Base-by-base conservation (phyloP, 345 rosid genomes). In the Gossypium raimondii region DNA sequence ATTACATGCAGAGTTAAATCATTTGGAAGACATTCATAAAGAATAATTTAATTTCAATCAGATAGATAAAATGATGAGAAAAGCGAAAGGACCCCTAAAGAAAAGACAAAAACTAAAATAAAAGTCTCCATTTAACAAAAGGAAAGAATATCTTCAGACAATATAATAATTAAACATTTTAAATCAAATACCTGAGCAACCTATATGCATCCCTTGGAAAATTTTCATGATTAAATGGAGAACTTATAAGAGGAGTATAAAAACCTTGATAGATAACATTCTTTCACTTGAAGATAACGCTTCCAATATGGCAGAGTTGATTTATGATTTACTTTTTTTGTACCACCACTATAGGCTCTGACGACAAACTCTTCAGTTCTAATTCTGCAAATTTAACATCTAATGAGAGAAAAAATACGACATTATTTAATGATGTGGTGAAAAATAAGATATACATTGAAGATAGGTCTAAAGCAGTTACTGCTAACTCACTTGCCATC, bases 321-420 rank as follows among this genome's bases (percentile, higher is more conserved):
- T 83, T 95, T 95, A 75, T 88, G 92, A 64, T 86, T 89, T 65
- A 93, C 94, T 76, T 91, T 93, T 76, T 88, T 90, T 9, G 92
- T 84, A 53, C 98, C 97, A 57, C 97, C 96, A 47, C 72, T 84
- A 70, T 91, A 90, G 47, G 99, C 93, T 79, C 99, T 85, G 60
- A 95, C 92, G 29, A 93, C 77, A 84, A 86, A 95, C 86, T 95
- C 99, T 84, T 95, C 99, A 18, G 89, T 85, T 85, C 96, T 88
- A 81, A 77, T 87, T 81, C 99, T 95, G 85, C 82, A 77, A 77
- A 80, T 41, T 69, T 24, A 69, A 9, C 60, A 50, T 11, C 20
- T 22, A 8, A 50, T 16, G 24, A 67, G 72, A 67, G 44, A 51
- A 10, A 27, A 25, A 14, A 69, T 69, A 52, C 73, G 13, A 69